These are phyloP conservation scores for Papilionanthe hybrid DNA, from an alignment of 116 monocot genomes.

Conservation along the genomic window DNA sequence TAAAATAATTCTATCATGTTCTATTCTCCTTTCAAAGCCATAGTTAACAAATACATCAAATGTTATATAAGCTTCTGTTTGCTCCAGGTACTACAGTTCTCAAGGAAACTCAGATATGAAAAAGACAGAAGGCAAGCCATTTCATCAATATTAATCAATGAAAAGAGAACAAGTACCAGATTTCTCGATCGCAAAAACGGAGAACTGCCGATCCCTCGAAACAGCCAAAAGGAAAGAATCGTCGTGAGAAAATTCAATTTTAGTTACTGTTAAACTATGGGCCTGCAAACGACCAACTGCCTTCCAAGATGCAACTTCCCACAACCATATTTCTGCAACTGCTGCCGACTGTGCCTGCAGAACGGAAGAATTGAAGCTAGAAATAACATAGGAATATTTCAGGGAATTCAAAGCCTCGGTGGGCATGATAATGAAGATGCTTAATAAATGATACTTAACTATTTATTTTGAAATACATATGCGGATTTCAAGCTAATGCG, in stretches of 20 bases:
- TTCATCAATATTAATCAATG: not conserved
- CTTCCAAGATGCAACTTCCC: conserved; percentile 97
- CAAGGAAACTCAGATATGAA: not conserved
- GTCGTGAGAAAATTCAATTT: conserved; percentile 87
- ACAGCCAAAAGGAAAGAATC: conserved; percentile 75
- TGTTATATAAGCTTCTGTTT: not conserved
- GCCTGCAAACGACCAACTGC: conserved; percentile 81
- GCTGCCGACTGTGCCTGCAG: conserved; percentile 69
- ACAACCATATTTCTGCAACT: conserved; percentile 85
- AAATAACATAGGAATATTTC: not conserved
- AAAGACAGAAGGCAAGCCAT: not conserved
- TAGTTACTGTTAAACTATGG: conserved; percentile 86
- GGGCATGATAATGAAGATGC: not conserved
- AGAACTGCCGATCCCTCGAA: conserved; percentile 91
- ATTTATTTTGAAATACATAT: too few species aligned
- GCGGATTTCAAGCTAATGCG: too few species aligned
- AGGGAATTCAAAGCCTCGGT: not conserved
- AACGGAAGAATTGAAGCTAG: conserved; percentile 3
- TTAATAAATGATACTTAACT: too few species aligned
- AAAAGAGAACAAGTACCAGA: conserved; percentile 28
- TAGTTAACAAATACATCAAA: not conserved
- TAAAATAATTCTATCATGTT: not conserved
- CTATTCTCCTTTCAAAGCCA: not conserved
- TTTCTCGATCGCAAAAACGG: conserved; percentile 59
- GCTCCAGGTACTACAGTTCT: not conserved